Conservation (phyloP, 495 filamentous ascomycete species). For the Xylaria curta region DNA sequence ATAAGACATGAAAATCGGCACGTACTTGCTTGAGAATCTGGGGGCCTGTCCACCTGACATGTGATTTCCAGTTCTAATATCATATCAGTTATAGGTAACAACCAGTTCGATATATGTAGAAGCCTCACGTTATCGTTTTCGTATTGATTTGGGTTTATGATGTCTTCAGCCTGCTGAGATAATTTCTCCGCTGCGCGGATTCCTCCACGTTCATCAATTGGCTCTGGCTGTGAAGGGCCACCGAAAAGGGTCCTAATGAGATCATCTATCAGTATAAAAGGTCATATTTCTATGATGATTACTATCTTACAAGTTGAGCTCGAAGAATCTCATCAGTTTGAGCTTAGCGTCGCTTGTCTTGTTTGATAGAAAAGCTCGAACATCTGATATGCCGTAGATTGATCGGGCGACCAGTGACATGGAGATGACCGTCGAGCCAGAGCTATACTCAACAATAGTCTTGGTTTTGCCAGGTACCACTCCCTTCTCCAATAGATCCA, state of each 20-base stretch:
- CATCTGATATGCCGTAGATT: slow-evolving; percentile 59
- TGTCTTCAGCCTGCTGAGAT: background rate
- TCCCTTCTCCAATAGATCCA: slow-evolving; percentile 30
- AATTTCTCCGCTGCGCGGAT: background rate
- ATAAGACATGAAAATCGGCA: background rate
- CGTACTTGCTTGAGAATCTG: background rate
- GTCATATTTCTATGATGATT: background rate
- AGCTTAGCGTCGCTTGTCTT: slow-evolving; percentile 63
- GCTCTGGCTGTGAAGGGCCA: background rate
- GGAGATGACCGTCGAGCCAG: slow-evolving; percentile 67
- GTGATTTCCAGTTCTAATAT: background rate
- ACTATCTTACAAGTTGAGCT: slow-evolving; percentile 49
- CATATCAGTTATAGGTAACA: background rate
- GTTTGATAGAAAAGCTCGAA: slow-evolving; percentile 64
- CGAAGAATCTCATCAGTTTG: slow-evolving; percentile 64
- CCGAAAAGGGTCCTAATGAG: background rate
- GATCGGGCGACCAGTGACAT: slow-evolving; percentile 63
- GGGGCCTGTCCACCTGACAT: background rate
- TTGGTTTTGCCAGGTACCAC: slow-evolving; percentile 53
- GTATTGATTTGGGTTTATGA: background rate
- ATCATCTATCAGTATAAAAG: background rate
- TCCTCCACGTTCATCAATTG: background rate
- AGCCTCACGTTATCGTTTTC: background rate
- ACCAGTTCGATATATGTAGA: background rate
- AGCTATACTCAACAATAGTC: slow-evolving; percentile 66